Evolutionary conservation across 2,329 filamentous ascomycete species (phyloP), one percentile per base, ranked within the genome.

Genomic region (Didymosphaeria variabile): DNA sequence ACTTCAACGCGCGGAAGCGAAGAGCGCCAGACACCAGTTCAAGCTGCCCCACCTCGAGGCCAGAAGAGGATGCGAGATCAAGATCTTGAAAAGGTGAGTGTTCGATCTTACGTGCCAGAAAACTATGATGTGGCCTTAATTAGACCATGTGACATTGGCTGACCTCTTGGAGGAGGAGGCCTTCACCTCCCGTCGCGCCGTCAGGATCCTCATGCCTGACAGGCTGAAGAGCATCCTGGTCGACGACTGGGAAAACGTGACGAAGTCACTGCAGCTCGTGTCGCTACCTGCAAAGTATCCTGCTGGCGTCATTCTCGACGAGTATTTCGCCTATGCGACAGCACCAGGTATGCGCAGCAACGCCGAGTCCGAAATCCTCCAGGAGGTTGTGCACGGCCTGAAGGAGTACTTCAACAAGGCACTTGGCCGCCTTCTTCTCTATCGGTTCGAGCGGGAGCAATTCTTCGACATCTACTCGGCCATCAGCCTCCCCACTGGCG

Each of bases 171-270:
- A 98, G 94, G 95, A 98, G 82, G 95, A 98, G 63, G 83, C 86
- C 5, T 99, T 97, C 76, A 88, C 93, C 73, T 85, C 86, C 64
- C 89, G 93, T 60, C 94, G 94, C 21, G 92, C 93, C 19, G 90
- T 99, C 72, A 92, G 93, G 70, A 86, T 99, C 45, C 86, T 90
- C 53, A 89, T 98, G 66, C 93, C 95, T 0, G 95, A 98, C 74
- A 88, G 91, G 67, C 85, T 99, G 67, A 97, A 98, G 82, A 92
- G 91, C 17, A 86, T 97, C 64, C 87, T 99, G 3, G 95, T 99
- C 23, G 95, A 99, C 76, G 95, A 99, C 78, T 99, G 95, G 95
- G 95, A 99, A 79, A 97, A 97, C 71, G 89, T 99, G 63, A 99
- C 95, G 59, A 98, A 97, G 81, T 95, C 96, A 75, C 88, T 93